Evolutionary conservation across 2,329 filamentous ascomycete species (phyloP), one percentile per base, ranked within the genome.

Genomic region (Fusarium sp.): DNA sequence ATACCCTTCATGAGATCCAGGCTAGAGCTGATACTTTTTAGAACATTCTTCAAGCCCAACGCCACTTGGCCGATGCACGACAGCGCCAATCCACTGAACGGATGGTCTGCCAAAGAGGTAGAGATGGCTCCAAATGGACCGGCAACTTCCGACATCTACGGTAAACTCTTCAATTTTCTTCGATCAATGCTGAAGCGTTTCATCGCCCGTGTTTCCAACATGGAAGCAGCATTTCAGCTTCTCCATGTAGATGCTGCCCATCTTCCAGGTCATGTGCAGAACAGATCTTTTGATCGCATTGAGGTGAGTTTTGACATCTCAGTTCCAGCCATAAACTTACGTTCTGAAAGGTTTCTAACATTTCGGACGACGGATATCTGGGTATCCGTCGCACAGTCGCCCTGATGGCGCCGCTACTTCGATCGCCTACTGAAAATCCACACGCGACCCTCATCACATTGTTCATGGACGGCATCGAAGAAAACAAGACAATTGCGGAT

Each of bases 381-480:
- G 46, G 55, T 7, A 40, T 70, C 4, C 41, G 26, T 18, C 30
- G 17, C 10, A 46, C 52, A 3, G 17, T 56, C 13, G 14, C 7
- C 4, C 9, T 35, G 1, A 35, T 71, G 30, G 20, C 17, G 2
- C 66, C 50, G 4, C 23, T 71, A 11, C 61, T 70, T 12, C 54
- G 38, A 12, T 12, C 23, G 2, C 44, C 15, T 37, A 17, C 46
- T 8, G 12, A 15, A 6, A 70, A 71, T n/a, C 50, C 54, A 18
- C 53, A 63, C 9, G 66, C 62, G 11, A 71, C 68, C 11, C 42
- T 71, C 9, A 54, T 71, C 42, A 57, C 61, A 6, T n/a, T 60
- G 1, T 70, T 71, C 41, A 54, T 62, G 54, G 70, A 49, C 6
- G 14, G 41, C 23, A 42, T 67, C 14, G 37, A 56, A 6, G 44